Percentiles rank a stretch among this genome's conserved stretches.
These are phyloP conservation scores for Aspergillus biplanus DNA, from an alignment of 495 filamentous ascomycete genomes.

Conservation along the genomic window DNA sequence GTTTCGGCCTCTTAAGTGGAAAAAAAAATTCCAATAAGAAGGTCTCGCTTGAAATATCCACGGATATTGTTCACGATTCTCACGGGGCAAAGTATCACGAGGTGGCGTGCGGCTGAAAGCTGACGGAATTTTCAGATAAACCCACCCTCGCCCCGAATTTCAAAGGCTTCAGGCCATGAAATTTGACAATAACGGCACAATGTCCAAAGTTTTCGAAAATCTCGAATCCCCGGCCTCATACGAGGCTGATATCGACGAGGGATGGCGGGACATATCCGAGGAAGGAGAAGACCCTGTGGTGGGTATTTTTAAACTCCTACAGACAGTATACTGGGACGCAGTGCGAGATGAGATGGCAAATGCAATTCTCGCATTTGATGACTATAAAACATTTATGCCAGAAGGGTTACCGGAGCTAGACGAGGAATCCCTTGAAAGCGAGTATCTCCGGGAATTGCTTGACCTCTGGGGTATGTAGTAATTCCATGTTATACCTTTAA, in stretches of 20 bases:
- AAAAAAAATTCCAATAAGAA: neutral
- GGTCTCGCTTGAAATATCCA: slow-evolving; percentile 10
- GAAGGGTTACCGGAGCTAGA: slow-evolving; percentile 9
- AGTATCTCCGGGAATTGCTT: slow-evolving; percentile 13
- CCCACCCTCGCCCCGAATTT: neutral
- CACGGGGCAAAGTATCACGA: neutral
- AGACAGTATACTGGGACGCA: slow-evolving; percentile 11
- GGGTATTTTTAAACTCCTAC: neutral
- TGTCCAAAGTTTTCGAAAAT: slow-evolving; percentile 12
- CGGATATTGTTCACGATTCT: neutral
- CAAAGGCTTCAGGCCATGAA: neutral
- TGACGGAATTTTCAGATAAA: slow-evolving; percentile 1
- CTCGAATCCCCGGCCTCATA: slow-evolving; percentile 12
- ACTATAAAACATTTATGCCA: slow-evolving; percentile 14
- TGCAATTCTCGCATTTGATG: slow-evolving; percentile 15
- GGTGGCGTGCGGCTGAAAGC: slow-evolving; percentile 6
- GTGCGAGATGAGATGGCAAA: slow-evolving; percentile 16
- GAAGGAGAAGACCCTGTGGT: slow-evolving; percentile 4
- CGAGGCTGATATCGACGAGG: slow-evolving; percentile 11
- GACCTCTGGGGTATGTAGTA: slow-evolving; percentile 13
- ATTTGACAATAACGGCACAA: neutral
- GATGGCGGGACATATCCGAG: slow-evolving; percentile 10
- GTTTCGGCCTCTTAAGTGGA: neutral
- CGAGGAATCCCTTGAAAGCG: slow-evolving; percentile 8
- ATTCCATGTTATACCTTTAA: neutral